Base-by-base conservation (phyloP, 768 basidiomycete species). In the Coprinopsis strossmayeri region DNA sequence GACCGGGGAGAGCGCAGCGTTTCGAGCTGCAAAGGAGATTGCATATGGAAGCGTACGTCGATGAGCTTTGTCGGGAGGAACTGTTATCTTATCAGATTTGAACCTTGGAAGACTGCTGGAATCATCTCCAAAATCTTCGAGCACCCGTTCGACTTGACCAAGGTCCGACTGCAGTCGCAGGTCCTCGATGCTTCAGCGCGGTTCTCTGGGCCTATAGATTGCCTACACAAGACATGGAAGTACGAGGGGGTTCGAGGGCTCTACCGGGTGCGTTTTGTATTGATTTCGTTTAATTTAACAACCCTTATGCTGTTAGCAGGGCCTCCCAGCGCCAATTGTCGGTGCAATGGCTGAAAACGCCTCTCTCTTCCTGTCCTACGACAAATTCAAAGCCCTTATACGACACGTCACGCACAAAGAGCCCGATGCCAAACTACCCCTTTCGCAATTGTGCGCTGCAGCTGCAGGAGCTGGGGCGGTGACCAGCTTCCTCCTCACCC, bases 291-390 rank as follows among this genome's bases (percentile, higher is more conserved):
- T 28, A 13, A 2, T 37, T 4, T 5, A 38, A 23, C 15, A 15
- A 27, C 26, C 4, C 15, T 17, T 25, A 38, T 21, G 21, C 23
- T 18, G 13, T 21, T 23, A 18, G 23, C n/a, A 93, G 94, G 95
- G 95, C 13, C 71, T 97, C 2, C 91, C 94, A n/a, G 90, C 91
- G 34, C 95, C 95, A 0, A 73, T 99, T 25, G 81, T 86, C 0
- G 95, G 92, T 3, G 90, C 95, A 23, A 95, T 95, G 82, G 84
- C 79, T 1, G 94, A 98, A 66, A 97, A 94, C 54, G 95, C 95
- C 1, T 75, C 80, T 1, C 72, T 97, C 28, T 99, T 99, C 69
- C 67, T 96, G 39, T 71, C 87, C 3, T 97, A 97, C 62, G 82
- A 80, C 50, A 83, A 90, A 62, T 67, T 83, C n/a, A 85, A 91